Conservation (phyloP, 1,284 basidiomycete genomes). For the Ustilago cynodontis region DNA sequence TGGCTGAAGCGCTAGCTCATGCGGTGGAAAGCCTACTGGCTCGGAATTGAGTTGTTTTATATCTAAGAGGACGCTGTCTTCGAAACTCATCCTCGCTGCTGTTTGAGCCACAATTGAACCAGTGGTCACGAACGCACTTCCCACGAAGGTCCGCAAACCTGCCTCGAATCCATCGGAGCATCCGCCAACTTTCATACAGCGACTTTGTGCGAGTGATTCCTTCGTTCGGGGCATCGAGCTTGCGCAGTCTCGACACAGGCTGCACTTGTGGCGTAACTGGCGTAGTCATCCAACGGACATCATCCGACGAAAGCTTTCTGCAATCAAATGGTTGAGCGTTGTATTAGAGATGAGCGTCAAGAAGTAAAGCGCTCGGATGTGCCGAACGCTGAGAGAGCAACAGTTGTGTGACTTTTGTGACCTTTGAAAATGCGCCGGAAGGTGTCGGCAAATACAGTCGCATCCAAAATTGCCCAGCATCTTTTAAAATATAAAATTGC, state of each 20-base stretch:
- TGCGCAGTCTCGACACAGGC: too few species aligned
- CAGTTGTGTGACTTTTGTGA: neutral
- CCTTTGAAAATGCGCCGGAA: neutral
- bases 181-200: neutral
- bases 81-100: neutral
- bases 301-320: neutral
- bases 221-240: neutral
- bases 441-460: neutral
- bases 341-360: neutral
- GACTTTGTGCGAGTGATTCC: neutral
- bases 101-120: neutral
- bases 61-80: neutral
- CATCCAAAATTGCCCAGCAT: too few species aligned
- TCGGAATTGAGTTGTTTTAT: neutral
- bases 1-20: neutral
- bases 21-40: neutral
- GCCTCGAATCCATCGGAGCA: neutral
- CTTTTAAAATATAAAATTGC: too few species aligned
- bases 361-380: constrained; percentile 4
- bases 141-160: too few species aligned
- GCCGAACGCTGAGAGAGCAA: constrained; percentile 16
- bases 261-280: neutral
- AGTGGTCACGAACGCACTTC: neutral
- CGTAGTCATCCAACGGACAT: neutral
- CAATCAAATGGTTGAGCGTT: neutral